phyloP scores from a whole-genome alignment of 2,329 filamentous ascomycete genomes.

The Hypomyces perniciosus region DNA sequence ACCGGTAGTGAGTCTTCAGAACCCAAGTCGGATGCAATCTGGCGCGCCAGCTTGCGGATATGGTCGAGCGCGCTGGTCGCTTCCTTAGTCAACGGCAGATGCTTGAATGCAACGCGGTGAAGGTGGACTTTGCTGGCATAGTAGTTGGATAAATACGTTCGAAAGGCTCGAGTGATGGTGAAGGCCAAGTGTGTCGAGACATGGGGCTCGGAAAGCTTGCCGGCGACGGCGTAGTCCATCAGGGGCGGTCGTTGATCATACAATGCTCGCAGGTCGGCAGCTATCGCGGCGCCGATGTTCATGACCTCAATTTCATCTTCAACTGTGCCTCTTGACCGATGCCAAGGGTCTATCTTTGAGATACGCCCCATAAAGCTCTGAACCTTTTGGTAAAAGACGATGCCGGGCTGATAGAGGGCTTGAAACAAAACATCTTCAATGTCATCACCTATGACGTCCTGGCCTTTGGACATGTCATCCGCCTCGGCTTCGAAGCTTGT shows the following conservation, averaged over 20 bases:
- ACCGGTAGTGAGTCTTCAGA: conserved; percentile 43
- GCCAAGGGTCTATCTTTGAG: conserved; percentile 51
- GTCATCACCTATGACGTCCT: conserved; percentile 26
- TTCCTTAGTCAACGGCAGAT: conserved; percentile 45
- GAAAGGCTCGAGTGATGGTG: conserved; percentile 46
- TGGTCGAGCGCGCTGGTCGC: conserved; percentile 41
- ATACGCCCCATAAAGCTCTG: conserved; percentile 53
- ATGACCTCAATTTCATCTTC: conserved; percentile 54
- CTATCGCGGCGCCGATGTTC: conserved; percentile 45
- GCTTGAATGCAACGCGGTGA: conserved; percentile 51
- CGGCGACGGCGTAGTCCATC: conserved; percentile 51
- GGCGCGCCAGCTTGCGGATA: conserved; percentile 41
- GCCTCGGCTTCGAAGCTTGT: conserved; percentile 29
- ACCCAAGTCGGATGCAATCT: conserved; percentile 36
- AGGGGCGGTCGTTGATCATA: conserved; percentile 46
- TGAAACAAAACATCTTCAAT: conserved; percentile 49
- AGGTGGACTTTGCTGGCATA: conserved; percentile 51
- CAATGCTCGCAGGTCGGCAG: conserved; percentile 43
- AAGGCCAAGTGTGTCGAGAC: conserved; percentile 43
- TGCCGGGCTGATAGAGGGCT: conserved; percentile 48
- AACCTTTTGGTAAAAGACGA: conserved; percentile 52
- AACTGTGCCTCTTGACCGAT: conserved; percentile 49
- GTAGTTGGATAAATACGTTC: conserved; percentile 51
- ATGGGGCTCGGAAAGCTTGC: conserved; percentile 42
- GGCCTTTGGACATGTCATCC: conserved; percentile 18